Conservation (phyloP, 2,329 filamentous ascomycete genomes). For the Colletotrichum truncatum region DNA sequence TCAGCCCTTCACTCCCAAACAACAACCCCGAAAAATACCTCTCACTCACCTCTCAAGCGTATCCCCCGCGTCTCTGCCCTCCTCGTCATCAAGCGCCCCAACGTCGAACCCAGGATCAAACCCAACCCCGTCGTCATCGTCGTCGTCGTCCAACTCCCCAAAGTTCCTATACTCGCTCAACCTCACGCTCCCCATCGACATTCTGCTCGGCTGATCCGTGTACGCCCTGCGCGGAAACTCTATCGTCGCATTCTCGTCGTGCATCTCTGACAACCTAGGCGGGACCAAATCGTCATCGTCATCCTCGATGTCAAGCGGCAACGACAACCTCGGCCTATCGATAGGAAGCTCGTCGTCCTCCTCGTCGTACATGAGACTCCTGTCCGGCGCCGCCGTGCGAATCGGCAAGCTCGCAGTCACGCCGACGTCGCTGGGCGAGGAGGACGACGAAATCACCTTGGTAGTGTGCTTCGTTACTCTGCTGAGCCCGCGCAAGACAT, state of each 20-base stretch:
- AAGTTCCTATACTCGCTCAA: slow-evolving; percentile 61
- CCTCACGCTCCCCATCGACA: slow-evolving; percentile 61
- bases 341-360: slow-evolving; percentile 59
- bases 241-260: slow-evolving; percentile 65
- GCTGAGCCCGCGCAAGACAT: slow-evolving; percentile 63
- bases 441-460: slow-evolving; percentile 57
- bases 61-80: slow-evolving; percentile 48
- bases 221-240: slow-evolving; percentile 65
- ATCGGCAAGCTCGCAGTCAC: slow-evolving; percentile 32
- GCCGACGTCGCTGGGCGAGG: slow-evolving; percentile 44
- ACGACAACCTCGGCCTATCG: slow-evolving; percentile 62
- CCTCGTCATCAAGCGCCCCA: slow-evolving; percentile 36
- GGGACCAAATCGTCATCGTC: slow-evolving; percentile 61
- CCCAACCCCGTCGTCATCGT: slow-evolving; percentile 55
- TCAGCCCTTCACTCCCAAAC: no score
- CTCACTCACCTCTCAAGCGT: slow-evolving; percentile 54
- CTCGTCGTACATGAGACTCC: slow-evolving; percentile 32
- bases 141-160: slow-evolving; percentile 49
- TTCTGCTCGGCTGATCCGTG: slow-evolving; percentile 55
- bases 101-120: slow-evolving; percentile 54
- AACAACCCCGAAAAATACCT: background rate
- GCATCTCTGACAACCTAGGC: slow-evolving; percentile 62
- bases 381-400: slow-evolving; percentile 36
- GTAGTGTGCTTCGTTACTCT: slow-evolving; percentile 61
- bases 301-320: slow-evolving; percentile 55